These are phyloP conservation scores for Salvia sclarea DNA, from an alignment of 305 asterid species.

Conservation along the genomic window DNA sequence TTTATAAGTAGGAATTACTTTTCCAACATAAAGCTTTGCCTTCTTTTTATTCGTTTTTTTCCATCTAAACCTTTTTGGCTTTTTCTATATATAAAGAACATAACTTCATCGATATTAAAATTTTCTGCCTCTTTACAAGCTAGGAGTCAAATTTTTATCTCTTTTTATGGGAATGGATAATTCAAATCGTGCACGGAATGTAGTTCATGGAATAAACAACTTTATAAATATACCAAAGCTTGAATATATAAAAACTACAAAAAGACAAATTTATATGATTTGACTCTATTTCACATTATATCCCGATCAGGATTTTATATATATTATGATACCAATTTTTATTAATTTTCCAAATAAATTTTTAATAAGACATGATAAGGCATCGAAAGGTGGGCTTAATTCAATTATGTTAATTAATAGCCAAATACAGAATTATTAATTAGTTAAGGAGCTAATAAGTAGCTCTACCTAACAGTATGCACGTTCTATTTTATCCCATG, in stretches of 20 bases:
- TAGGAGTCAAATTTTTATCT: not conserved
- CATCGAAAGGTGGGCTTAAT: not conserved
- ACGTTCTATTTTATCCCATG: not conserved
- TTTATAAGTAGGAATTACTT: not conserved
- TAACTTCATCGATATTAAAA: not conserved
- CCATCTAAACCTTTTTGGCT: not conserved
- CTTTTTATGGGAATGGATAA: not conserved
- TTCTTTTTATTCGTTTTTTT: not conserved
- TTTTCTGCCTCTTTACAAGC: not conserved
- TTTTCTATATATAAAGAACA: too few species aligned
- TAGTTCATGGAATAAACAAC: not conserved
- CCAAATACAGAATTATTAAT: not conserved
- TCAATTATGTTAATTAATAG: not conserved
- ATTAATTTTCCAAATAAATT: not conserved
- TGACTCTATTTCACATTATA: not conserved
- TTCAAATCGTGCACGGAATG: not conserved
- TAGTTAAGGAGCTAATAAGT: not conserved
- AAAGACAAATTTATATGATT: too few species aligned
- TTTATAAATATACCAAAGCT: too few species aligned
- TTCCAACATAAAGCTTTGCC: not conserved
- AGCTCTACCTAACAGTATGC: slow-evolving; percentile 3
- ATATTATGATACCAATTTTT: not conserved
- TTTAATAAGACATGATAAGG: not conserved
- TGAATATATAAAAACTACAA: too few species aligned
- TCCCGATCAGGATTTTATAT: not conserved